Evolutionary conservation across 768 basidiomycete species (phyloP), one percentile per base, ranked within the genome.

Genomic region (Trametes cubensis): DNA sequence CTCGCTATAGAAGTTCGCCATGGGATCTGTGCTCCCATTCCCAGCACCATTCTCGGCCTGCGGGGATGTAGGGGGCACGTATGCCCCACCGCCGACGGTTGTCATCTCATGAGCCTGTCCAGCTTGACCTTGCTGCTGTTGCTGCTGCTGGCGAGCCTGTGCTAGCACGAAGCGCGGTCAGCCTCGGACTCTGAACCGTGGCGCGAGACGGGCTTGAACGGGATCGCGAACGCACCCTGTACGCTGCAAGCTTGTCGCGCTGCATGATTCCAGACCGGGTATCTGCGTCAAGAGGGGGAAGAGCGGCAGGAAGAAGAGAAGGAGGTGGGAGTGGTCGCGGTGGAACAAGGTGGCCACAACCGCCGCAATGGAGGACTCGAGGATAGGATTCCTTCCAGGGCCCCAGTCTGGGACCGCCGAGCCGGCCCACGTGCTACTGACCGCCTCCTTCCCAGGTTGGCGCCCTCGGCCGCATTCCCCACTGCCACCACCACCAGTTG

Each of bases 1-100:
- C 71, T 76, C 71, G 38, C 63, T 60, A 61, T 73, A 74, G 61
- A 76, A 76, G 21, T 67, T 59, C 0, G 70, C 50, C 72, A 74
- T 74, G 3, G 71, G 61, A 39, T 72, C 72, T 11, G 65, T 46
- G 45, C 41, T 62, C 47, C 67, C 70, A 56, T 67, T 69, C 14
- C 64, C 64, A 26, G 57, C 56, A 17, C 66, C 67, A 48, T 65
- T 67, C 60, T 65, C 67, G 42, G 65, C 67, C 63, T 34, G 66
- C 61, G 30, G 71, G 30, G 50, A 61, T 55, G 60, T 67, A 41
- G 23, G 49, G 54, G 54, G 60, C 64, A 70, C 17, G 60, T 61
- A 20, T 53, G 64, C 56, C 13, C 55, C 59, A 30, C 50, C 55
- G 1, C 55, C 51, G 18, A 74, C 17, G 46, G 66, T 68, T 10